Evolutionary conservation across 768 basidiomycete species (phyloP), one percentile per base, ranked within the genome.

Genomic region (Mycena sanguinolenta): DNA sequence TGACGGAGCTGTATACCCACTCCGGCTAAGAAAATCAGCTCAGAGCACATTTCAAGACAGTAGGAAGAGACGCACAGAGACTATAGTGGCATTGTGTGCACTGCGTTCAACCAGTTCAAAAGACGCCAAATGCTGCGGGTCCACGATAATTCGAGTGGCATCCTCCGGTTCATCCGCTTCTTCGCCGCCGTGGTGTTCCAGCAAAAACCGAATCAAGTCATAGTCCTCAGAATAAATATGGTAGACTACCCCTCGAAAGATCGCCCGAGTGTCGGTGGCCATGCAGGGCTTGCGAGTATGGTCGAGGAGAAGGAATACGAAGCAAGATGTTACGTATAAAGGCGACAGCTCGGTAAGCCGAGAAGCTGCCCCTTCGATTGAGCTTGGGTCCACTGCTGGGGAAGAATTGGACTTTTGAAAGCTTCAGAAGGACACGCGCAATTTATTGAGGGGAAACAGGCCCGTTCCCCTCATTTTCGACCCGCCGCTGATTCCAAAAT

Each of bases 1-100:
- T 61, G 0, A 50, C 28, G 16, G 60, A 61, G n/a, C 60, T 61
- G 46, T 49, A 61, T 13, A 61, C 60, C 60, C 60, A 61, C 32
- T 61, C 60, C 3, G 60, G 30, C 60, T 61, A 46, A n/a, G 34
- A 3, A 28, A 30, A 27, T 25, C 23, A 25, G 19, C 9, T 36
- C 5, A n/a, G n/a, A n/a, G 17, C 9, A 38, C n/a, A 17, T 46
- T 46, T 46, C 19, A 36, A 36, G 12, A 10, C n/a, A n/a, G n/a
- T n/a, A 23, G 4, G 19, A 19, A 17, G 23, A 7, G n/a, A 38
- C 55, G 17, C 25, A 57, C 55, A 23, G 55, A 25, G n/a, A 57
- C 55, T 7, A 38, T 36, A 10, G 13, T 13, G 21, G 21, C 34
- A 12, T n/a, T n/a, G n/a, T n/a, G n/a, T n/a, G n/a, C n/a, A n/a